These are phyloP conservation scores for Scleroderma citrinum DNA, from an alignment of 768 basidiomycete species.

Conservation along the genomic window DNA sequence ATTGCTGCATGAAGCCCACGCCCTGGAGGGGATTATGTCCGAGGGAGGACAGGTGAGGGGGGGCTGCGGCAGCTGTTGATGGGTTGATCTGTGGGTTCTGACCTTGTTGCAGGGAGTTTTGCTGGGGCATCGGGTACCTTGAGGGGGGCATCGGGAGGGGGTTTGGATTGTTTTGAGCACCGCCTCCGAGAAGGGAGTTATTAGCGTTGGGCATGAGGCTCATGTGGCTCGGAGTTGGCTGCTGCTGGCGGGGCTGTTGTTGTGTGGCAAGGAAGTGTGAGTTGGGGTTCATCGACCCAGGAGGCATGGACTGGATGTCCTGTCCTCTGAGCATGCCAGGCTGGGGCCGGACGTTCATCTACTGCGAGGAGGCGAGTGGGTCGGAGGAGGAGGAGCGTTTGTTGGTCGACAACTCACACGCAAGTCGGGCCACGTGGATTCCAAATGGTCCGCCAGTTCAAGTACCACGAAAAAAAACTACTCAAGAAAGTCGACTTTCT, in stretches of 20 bases:
- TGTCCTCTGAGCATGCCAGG: conserved; percentile 43
- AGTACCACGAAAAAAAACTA: conserved; percentile 92
- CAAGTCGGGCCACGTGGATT: conserved; percentile 23
- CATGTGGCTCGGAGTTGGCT: conserved; percentile 30
- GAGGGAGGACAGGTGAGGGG: conserved; percentile 26
- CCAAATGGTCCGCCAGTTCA: conserved; percentile 89
- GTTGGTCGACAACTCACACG: conserved; percentile 9
- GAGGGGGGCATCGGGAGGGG: conserved; percentile 17
- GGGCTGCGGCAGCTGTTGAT: conserved; percentile 20
- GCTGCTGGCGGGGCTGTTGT: conserved; percentile 30
- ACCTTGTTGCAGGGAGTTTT: conserved; percentile 33
- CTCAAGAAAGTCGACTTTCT: conserved; percentile 97
- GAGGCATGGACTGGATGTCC: conserved; percentile 36
- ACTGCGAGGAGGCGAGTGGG: neutral
- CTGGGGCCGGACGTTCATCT: conserved; percentile 46
- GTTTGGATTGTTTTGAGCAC: conserved; percentile 22
- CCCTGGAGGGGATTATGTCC: conserved; percentile 34
- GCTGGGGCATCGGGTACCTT: conserved; percentile 31
- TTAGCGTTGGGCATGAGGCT: conserved; percentile 31
- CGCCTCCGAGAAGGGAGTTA: conserved; percentile 33
- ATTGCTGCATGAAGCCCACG: conserved; percentile 42
- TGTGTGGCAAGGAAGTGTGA: conserved; percentile 34
- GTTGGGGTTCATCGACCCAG: conserved; percentile 30
- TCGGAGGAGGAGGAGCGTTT: neutral
- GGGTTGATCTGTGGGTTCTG: conserved; percentile 32